Base-by-base conservation (phyloP, 495 filamentous ascomycete genomes). In the Xylaria bambusicola region DNA sequence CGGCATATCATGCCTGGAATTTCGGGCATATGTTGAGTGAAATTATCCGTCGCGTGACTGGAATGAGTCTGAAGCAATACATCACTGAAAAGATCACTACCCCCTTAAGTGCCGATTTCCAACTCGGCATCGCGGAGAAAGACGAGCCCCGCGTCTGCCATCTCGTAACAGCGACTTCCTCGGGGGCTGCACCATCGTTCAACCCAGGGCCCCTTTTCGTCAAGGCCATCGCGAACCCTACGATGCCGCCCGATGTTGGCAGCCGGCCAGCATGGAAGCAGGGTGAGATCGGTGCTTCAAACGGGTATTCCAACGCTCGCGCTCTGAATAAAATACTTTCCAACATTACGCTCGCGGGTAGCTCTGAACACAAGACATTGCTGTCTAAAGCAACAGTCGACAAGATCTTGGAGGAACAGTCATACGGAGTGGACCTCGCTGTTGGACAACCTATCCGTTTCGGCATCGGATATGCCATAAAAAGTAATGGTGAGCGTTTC, bases 11-110 rank as follows among this genome's bases (percentile, higher is more conserved):
- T 23, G 49, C 73, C 7, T 9, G 67, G 23, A 71, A 50, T 2
- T 73, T 75, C 54, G 78, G 78, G 2, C 68, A 75, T 52, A 49
- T 81, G 20, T 49, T 79, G 7, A 74, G 71, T 6, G 77, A 75
- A 26, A 48, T 80, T 17, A 66, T 80, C 10, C 66, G 65, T 12
- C 71, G 73, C 4, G 64, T 74, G 2, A 71, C 69, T 7, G 77
- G 75, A 26, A 36, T 48, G 50, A 24, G 66, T 0, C 53, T 80
- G 36, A 63, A 62, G 27, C 62, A 77, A 40, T 80, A 79, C 54
- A 68, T 82, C 33, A 61, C 60, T 10, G 69, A 80, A 2, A 72
- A 80, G 47, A 64, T 81, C 23, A 66, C 75, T 0, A 47, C 40
- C 0, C 77, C 77, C 1, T 56, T 75, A 7, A 61, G 59, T 5